Evolutionary conservation across 352 stramenopile genomes (phyloP).

Genomic region (Phytophthora ohioensis): DNA sequence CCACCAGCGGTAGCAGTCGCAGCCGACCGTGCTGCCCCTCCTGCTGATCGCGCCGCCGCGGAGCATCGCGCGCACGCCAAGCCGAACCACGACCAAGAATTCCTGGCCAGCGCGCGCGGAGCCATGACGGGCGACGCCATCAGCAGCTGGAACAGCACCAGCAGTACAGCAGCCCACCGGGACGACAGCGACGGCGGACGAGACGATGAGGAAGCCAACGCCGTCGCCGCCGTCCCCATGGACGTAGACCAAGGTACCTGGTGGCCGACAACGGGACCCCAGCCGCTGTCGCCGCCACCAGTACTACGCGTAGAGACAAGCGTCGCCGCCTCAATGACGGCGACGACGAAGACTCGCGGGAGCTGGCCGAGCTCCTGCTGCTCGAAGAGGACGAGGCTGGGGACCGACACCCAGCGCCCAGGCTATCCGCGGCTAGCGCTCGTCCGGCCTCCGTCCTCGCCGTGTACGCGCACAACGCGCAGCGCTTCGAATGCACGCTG

Average conservation of each 20-base stretch:
- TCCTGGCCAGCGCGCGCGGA: not conserved
- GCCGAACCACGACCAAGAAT: not conserved
- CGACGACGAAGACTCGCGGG: not conserved
- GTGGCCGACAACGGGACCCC: not conserved
- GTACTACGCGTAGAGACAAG: not conserved
- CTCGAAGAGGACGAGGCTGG: not conserved
- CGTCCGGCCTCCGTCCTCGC: not conserved
- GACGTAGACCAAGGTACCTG: not conserved
- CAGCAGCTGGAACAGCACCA: not conserved
- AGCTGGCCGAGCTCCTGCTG: not conserved
- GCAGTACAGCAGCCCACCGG: not conserved
- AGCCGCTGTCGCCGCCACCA: not conserved
- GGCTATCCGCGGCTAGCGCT: not conserved
- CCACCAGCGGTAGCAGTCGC: not conserved
- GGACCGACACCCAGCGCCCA: not conserved
- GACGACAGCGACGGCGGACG: not conserved
- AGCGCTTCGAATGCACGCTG: too few species aligned
- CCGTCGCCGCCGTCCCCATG: not conserved
- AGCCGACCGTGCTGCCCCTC: not conserved
- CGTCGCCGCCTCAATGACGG: not conserved
- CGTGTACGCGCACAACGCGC: too few species aligned
- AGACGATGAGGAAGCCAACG: not conserved
- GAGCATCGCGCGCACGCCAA: not conserved
- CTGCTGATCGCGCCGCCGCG: not conserved
- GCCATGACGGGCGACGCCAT: too few species aligned